Evolutionary conservation across 768 basidiomycete species (phyloP), one percentile per base, ranked within the genome.

Genomic region (Strobilomyces confusus): DNA sequence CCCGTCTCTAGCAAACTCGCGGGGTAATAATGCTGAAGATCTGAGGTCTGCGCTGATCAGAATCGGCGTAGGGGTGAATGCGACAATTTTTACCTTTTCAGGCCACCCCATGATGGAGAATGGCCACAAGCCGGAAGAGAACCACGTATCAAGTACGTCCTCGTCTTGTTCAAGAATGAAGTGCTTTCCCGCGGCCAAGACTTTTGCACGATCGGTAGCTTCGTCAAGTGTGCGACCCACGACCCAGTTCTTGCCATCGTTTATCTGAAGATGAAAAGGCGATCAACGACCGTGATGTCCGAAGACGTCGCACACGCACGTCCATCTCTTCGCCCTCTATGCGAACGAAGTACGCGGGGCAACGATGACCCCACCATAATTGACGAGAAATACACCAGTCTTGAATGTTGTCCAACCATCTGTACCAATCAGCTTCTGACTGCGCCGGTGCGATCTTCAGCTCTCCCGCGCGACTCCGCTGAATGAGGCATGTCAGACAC

Each of bases 351-450:
- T 97, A 98, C 0, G 94, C 97, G 3, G 97, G 97, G 67, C 86
- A 88, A 52, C 97, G 84, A 66, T 98, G 95, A 26, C 97, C 95
- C 95, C 95, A 98, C 97, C 97, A 99, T 17, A 98, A 79, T 66
- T 99, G 97, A 49, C 97, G 89, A 2, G 97, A 98, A 64, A 98
- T 87, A 73, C 97, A 99, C 97, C 97, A 99, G 66, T 98, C 97
- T 71, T 98, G 93, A 55, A 97, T 92, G 59, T 80, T 82, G 58
- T 94, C 92, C 34, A 98, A 74, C 95, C 97, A 98, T 52, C 92
- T 81, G 68, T 89, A 94, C 95, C 94, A 98, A 37, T 99, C 95
- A 41, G 80, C 83, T 64, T 97, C 95, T 9, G 89, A 94, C 47
- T 81, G 78, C 62, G 90, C 89, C 2, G 95, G 97, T 9, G 77